Evolutionary conservation across 2,329 filamentous ascomycete genomes (phyloP).

Genomic region (Cladophialophora bantiana): DNA sequence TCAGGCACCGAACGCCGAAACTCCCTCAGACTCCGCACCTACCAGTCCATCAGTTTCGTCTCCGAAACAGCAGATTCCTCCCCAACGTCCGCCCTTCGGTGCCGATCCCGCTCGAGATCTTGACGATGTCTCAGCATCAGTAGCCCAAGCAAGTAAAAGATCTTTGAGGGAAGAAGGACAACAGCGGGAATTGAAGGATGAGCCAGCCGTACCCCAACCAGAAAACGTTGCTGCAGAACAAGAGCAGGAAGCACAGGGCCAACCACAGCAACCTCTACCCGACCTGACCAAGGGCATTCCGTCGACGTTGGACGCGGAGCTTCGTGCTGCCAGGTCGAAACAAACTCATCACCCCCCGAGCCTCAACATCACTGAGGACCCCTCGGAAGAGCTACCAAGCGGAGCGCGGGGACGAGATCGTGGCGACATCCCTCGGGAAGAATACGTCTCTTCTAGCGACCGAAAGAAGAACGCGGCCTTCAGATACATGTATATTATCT

Average conservation of each 20-base stretch:
- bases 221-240: constrained; percentile 7
- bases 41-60: constrained; percentile 1
- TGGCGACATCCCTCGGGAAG: constrained; percentile 73
- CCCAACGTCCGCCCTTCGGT: constrained; percentile 26
- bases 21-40: constrained; percentile 14
- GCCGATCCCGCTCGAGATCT: constrained; percentile 29
- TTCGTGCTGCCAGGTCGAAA: constrained; percentile 55
- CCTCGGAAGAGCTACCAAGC: constrained; percentile 55
- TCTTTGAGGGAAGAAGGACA: constrained; percentile 18
- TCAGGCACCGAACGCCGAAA: constrained; percentile 15
- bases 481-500: constrained; percentile 73
- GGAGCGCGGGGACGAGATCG: constrained; percentile 64
- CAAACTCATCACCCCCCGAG: constrained; percentile 46
- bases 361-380: constrained; percentile 63
- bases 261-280: constrained; percentile 73
- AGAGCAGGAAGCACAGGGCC: constrained; percentile 9
- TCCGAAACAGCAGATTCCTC: neutral
- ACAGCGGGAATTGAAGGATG: neutral
- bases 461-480: constrained; percentile 77
- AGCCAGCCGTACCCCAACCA: constrained; percentile 3
- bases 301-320: constrained; percentile 84
- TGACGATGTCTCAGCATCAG: constrained; percentile 34
- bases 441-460: constrained; percentile 91
- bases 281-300: constrained; percentile 95
- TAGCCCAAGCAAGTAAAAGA: constrained; percentile 27